These are phyloP conservation scores for Aspergillus sp. DNA, from an alignment of 2,329 filamentous ascomycete species.

Conservation along the genomic window DNA sequence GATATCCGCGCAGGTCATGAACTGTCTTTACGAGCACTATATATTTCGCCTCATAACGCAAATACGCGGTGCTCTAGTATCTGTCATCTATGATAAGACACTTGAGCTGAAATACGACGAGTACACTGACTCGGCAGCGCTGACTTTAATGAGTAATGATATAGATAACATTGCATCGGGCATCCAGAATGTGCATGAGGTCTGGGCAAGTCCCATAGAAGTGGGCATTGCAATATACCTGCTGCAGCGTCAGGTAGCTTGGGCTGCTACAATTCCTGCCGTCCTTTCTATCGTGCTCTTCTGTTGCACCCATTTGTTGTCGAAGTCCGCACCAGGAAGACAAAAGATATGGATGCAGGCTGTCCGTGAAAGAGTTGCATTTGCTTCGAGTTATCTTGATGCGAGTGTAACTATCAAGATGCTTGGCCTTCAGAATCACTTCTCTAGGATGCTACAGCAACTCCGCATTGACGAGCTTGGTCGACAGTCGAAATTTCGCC, in stretches of 20 bases:
- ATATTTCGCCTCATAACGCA: background rate
- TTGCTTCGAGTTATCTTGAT: background rate
- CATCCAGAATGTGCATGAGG: slow-evolving; percentile 22
- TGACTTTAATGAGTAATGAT: slow-evolving; percentile 52
- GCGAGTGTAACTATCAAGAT: background rate
- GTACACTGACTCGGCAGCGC: slow-evolving; percentile 41
- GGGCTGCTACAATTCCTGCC: background rate
- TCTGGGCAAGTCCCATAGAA: slow-evolving; percentile 12
- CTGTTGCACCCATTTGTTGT: background rate
- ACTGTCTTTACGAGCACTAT: slow-evolving; percentile 4
- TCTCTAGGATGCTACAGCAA: background rate
- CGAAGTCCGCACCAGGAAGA: background rate
- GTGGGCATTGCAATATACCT: background rate
- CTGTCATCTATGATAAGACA: slow-evolving; percentile 53
- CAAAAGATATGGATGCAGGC: slow-evolving; percentile 1
- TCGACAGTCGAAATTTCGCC: background rate
- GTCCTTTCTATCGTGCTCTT: background rate
- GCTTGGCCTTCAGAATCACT: background rate
- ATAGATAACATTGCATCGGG: slow-evolving; percentile 36
- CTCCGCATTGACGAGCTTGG: background rate
- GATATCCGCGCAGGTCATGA: background rate
- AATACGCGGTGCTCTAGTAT: slow-evolving; percentile 42
- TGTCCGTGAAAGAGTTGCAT: background rate
- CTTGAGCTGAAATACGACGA: slow-evolving; percentile 33
- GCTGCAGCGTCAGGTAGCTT: background rate